Evolutionary conservation across 768 basidiomycete species (phyloP), one percentile per base, ranked within the genome.

Genomic region (Terana coerulea): DNA sequence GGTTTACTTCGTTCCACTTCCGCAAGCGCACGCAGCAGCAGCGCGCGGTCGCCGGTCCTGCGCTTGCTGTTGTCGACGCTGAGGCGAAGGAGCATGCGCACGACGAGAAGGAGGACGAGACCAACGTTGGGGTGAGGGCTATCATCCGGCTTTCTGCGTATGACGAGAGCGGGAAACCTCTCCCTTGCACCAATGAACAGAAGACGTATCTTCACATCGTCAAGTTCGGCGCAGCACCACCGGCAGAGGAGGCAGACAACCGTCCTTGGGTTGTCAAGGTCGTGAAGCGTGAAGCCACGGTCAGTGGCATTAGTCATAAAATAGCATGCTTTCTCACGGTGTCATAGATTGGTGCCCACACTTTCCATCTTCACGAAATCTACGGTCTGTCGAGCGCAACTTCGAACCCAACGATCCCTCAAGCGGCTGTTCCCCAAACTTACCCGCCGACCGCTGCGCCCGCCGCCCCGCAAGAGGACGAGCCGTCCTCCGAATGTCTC

Each of bases 291-390:
- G 94, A 98, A 67, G 94, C 94, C 28, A 85, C 85, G 49, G 85
- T 85, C 41, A 54, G 78, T 66, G 14, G n/a, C 40, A 39, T 39
- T 34, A 41, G 36, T 30, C 43, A 19, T 54, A 54, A 30, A 49
- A 35, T 11, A 7, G n/a, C 19, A 49, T 28, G 51, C 25, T 24
- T 6, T 28, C 44, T 54, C 12, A 44, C 30, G 42, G n/a, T 50
- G 25, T 12, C 54, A 17, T 60, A 88, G 85, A 97, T 98, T 62
- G 94, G 94, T 3, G 78, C 86, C 5, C 92, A 95, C 63, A 92
- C 91, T 0, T 98, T 98, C 83, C 88, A 94, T 48, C 74, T 98
- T 26, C 93, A 95, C 63, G 94, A 98, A 64, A 98, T 98, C 41
- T 98, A 88, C 59, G 94, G 94, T 42, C 78, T 98, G 5, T 84